Percentiles rank a stretch among this genome's conserved stretches.
Evolutionary conservation across 2,329 filamentous ascomycete species (phyloP).

Genomic region (Parasarocladium wereldwijsianum): DNA sequence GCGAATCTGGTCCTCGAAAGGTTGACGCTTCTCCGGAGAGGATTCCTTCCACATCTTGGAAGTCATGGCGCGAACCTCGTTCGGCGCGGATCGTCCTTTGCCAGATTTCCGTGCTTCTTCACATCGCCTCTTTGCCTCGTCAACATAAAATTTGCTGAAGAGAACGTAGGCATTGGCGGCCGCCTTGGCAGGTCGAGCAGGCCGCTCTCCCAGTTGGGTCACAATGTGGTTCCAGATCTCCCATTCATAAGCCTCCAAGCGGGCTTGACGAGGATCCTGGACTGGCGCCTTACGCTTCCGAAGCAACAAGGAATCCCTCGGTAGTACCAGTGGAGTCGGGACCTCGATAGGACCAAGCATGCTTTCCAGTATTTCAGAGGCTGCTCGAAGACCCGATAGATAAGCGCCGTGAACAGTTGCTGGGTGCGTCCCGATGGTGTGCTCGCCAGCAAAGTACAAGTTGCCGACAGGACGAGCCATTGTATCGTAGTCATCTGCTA

Average conservation of each 20-base stretch:
- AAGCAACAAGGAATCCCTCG: conserved; percentile 37
- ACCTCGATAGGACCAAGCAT: conserved; percentile 72
- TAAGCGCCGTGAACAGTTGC: conserved; percentile 97
- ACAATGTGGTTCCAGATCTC: conserved; percentile 37
- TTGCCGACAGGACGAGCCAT: conserved; percentile 81
- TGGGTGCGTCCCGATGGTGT: conserved; percentile 88
- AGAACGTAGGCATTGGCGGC: conserved; percentile 78
- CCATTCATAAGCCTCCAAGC: conserved; percentile 40
- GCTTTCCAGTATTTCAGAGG: conserved; percentile 68
- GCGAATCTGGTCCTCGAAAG: conserved; percentile 62
- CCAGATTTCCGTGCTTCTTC: conserved; percentile 48
- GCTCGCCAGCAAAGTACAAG: conserved; percentile 89
- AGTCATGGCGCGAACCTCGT: conserved; percentile 72
- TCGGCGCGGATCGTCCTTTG: conserved; percentile 52
- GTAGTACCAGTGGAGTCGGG: conserved; percentile 58
- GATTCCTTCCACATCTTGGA: conserved; percentile 86
- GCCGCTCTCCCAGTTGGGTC: conserved; percentile 55
- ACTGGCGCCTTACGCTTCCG: conserved; percentile 40
- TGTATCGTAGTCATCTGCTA: conserved; percentile 75
- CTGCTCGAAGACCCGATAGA: conserved; percentile 78
- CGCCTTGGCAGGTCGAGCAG: conserved; percentile 55
- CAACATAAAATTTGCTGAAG: conserved; percentile 67
- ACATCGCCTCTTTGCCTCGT: conserved; percentile 43
- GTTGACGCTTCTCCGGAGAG: conserved; percentile 52
- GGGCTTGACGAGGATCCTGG: conserved; percentile 34